These are phyloP conservation scores for Amanita exitialis DNA, from an alignment of 768 basidiomycete genomes.

Conservation along the genomic window DNA sequence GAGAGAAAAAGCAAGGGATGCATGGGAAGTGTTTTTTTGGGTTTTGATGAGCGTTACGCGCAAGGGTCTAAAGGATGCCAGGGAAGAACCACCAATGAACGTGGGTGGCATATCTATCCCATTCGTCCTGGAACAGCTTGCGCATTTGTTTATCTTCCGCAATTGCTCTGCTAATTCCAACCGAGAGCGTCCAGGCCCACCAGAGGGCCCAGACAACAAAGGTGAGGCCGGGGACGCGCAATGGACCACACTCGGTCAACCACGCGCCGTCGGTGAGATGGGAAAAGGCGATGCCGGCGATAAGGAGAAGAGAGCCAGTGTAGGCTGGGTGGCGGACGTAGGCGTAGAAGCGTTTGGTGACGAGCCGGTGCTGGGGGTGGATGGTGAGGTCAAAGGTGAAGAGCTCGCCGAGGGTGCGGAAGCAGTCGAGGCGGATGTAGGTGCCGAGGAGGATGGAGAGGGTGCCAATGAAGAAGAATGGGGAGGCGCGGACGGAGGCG, in stretches of 20 bases:
- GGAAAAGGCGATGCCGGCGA: constrained; percentile 34
- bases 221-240: constrained; percentile 15
- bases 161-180: constrained; percentile 35
- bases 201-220: constrained; percentile 26
- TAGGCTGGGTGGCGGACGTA: constrained; percentile 49
- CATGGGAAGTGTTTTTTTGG: too few relatives aligned
- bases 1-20: too few relatives aligned
- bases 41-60: too few relatives aligned
- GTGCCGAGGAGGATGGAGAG: constrained; percentile 31
- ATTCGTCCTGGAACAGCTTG: constrained; percentile 33
- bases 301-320: constrained; percentile 40
- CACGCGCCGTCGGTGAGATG: constrained; percentile 38
- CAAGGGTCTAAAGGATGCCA: constrained; percentile 24
- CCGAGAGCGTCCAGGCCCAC: constrained; percentile 41
- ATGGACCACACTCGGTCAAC: constrained; percentile 32
- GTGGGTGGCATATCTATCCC: constrained; percentile 35
- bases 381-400: constrained; percentile 55
- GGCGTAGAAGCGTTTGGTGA: constrained; percentile 39
- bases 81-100: constrained; percentile 43
- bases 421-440: constrained; percentile 42
- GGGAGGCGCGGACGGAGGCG: constrained; percentile 23
- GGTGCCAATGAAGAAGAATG: constrained; percentile 36
- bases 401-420: constrained; percentile 38
- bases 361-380: constrained; percentile 38
- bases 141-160: constrained; percentile 43